A percentile compares a stretch with the other conserved stretches of the same genome.
Evolutionary conservation across 306 rosid genomes (phyloP).

Genomic region (Sphenostylis stenocarpa): DNA sequence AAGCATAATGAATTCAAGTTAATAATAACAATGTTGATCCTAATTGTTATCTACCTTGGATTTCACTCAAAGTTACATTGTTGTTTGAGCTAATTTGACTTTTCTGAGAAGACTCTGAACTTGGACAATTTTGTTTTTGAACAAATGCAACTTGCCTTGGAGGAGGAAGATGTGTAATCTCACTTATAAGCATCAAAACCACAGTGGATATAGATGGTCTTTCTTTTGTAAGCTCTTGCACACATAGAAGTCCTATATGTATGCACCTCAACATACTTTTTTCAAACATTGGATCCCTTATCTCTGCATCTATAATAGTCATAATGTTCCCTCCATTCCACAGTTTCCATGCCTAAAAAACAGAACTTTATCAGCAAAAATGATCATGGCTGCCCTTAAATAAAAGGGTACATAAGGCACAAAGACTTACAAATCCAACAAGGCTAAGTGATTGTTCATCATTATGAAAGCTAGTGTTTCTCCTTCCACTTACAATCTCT

Average conservation of each 20-base stretch:
- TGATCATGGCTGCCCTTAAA: neutral
- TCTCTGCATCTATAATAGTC: constrained; percentile 32
- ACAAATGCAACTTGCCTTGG: constrained; percentile 41
- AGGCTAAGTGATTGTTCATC: constrained; percentile 32
- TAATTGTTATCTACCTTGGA: constrained; percentile 29
- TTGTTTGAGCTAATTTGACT: constrained; percentile 36
- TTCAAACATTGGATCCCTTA: constrained; percentile 24
- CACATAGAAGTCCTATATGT: constrained; percentile 42
- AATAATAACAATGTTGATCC: neutral
- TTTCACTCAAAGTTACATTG: constrained; percentile 37
- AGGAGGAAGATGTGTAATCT: constrained; percentile 41
- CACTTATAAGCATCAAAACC: constrained; percentile 46
- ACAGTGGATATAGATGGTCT: constrained; percentile 41
- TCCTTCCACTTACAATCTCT: constrained; percentile 40
- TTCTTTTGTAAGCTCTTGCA: constrained; percentile 42
- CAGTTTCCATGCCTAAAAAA: constrained; percentile 40
- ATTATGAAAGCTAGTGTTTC: constrained; percentile 37
- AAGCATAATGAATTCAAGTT: neutral
- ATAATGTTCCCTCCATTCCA: constrained; percentile 31
- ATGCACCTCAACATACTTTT: constrained; percentile 39
- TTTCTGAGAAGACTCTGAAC: constrained; percentile 30
- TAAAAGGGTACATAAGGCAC: neutral
- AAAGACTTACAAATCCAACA: constrained; percentile 31
- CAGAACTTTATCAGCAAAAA: neutral
- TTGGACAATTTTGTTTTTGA: constrained; percentile 1